Evolutionary conservation across 306 rosid genomes (phyloP).

Genomic region (Leucaena leucocephala): DNA sequence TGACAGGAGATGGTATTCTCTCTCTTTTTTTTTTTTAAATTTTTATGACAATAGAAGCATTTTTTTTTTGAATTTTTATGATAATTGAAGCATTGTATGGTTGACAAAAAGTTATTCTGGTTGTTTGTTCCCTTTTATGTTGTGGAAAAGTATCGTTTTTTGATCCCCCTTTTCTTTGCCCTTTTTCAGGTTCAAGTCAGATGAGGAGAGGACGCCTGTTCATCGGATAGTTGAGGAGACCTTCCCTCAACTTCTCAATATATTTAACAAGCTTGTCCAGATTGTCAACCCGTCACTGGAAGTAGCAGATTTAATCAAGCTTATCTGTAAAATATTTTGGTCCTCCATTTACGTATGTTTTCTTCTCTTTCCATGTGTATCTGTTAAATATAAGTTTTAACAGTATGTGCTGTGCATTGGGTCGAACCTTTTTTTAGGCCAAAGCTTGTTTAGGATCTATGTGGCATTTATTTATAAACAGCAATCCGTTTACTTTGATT

Average conservation of each 20-base stretch:
- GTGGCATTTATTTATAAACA: neutral
- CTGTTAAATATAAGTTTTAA: neutral
- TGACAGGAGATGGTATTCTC: neutral
- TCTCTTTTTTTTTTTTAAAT: neutral
- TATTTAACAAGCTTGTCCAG: neutral
- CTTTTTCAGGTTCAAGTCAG: constrained; percentile 1
- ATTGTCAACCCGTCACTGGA: neutral
- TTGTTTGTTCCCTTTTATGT: neutral
- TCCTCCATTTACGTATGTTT: constrained; percentile 4
- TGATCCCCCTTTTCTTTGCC: neutral
- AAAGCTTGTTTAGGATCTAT: neutral
- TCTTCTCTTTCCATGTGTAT: neutral
- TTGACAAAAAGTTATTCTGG: neutral
- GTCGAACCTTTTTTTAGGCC: neutral
- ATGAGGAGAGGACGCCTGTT: constrained; percentile 11
- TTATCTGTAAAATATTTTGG: constrained; percentile 8
- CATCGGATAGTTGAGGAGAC: constrained; percentile 2
- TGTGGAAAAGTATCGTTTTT: neutral
- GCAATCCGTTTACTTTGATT: neutral
- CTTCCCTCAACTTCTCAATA: constrained; percentile 2
- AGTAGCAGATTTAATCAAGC: constrained; percentile 7
- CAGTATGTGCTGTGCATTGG: neutral
- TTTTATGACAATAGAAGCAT: no score
- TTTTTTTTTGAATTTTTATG: neutral
- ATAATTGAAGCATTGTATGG: neutral